A percentile compares a stretch with the other conserved stretches of the same genome.
phyloP scores from a whole-genome alignment of 768 basidiomycete species.

The Strobilomyces dryophilus region DNA sequence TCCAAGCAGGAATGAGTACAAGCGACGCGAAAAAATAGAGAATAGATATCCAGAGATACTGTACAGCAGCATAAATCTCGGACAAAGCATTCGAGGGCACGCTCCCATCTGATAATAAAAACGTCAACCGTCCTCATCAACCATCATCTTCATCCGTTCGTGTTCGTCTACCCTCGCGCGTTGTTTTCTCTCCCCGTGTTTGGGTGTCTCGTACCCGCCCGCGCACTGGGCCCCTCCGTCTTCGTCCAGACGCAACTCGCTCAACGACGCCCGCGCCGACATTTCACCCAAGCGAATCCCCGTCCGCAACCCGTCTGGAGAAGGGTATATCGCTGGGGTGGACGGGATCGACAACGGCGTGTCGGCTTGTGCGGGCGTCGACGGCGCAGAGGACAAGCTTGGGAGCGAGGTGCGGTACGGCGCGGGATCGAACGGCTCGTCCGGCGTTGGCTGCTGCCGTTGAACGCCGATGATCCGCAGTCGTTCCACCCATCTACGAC shows the following conservation, averaged over 20 bases:
- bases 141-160: slow-evolving; percentile 14
- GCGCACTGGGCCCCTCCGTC: not conserved
- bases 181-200: slow-evolving; percentile 8
- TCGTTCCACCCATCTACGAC: slow-evolving; percentile 74
- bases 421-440: slow-evolving; percentile 13
- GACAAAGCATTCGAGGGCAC: not conserved
- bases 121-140: slow-evolving; percentile 15
- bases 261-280: slow-evolving; percentile 29
- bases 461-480: slow-evolving; percentile 75
- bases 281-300: slow-evolving; percentile 25
- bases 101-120: not conserved
- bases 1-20: too few species aligned
- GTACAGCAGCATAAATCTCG: not conserved
- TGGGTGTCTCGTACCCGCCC: slow-evolving; percentile 23
- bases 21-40: not conserved
- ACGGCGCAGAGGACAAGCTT: slow-evolving; percentile 28
- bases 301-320: slow-evolving; percentile 24
- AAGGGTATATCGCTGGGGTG: slow-evolving; percentile 25
- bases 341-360: slow-evolving; percentile 29
- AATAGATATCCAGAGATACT: not conserved
- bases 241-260: slow-evolving; percentile 28
- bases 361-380: slow-evolving; percentile 25
- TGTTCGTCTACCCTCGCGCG: not conserved
- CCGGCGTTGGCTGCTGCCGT: slow-evolving; percentile 36
- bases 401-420: slow-evolving; percentile 21